Evolutionary conservation across 1,284 basidiomycete genomes (phyloP).

Genomic region (Ganoderma leucocontextum): DNA sequence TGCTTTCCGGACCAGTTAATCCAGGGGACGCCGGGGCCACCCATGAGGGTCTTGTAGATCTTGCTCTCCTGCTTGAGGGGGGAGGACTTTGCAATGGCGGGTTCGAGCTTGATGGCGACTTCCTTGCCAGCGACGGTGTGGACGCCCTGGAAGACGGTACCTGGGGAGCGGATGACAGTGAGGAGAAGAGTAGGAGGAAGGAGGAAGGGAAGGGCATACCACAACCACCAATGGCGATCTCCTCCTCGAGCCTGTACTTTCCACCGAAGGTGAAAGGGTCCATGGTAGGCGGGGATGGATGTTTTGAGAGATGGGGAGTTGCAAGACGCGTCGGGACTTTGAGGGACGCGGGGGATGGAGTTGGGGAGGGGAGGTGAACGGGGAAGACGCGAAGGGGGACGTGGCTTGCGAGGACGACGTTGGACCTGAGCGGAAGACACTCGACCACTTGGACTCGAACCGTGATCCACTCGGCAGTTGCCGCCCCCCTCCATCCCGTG

Average conservation of each 20-base stretch:
- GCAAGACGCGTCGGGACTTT: neutral
- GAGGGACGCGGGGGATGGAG: neutral
- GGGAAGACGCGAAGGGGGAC: neutral
- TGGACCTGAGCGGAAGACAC: neutral
- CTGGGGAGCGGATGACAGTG: slow-evolving; percentile 18
- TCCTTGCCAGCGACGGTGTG: slow-evolving; percentile 97
- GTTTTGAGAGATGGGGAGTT: neutral
- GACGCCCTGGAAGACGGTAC: slow-evolving; percentile 86
- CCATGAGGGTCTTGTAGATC: slow-evolving; percentile 93
- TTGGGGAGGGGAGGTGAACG: neutral
- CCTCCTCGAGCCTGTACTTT: slow-evolving; percentile 93
- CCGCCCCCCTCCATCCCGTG: slow-evolving; percentile 5
- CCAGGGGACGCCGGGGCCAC: slow-evolving; percentile 93
- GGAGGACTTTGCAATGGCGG: slow-evolving; percentile 80
- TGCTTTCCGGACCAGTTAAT: slow-evolving; percentile 95
- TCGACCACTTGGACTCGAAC: neutral
- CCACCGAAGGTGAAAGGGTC: slow-evolving; percentile 82
- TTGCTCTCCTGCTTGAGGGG: slow-evolving; percentile 93
- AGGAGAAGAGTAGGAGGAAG: slow-evolving; percentile 4
- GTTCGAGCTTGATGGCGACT: slow-evolving; percentile 97
- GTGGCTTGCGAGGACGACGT: slow-evolving; percentile 7
- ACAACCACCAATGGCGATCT: slow-evolving; percentile 94
- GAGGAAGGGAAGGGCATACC: slow-evolving; percentile 56
- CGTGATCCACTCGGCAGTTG: neutral
- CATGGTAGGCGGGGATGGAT: slow-evolving; percentile 47